phyloP scores from a whole-genome alignment of 306 rosid genomes.

The Mimosa pudica region DNA sequence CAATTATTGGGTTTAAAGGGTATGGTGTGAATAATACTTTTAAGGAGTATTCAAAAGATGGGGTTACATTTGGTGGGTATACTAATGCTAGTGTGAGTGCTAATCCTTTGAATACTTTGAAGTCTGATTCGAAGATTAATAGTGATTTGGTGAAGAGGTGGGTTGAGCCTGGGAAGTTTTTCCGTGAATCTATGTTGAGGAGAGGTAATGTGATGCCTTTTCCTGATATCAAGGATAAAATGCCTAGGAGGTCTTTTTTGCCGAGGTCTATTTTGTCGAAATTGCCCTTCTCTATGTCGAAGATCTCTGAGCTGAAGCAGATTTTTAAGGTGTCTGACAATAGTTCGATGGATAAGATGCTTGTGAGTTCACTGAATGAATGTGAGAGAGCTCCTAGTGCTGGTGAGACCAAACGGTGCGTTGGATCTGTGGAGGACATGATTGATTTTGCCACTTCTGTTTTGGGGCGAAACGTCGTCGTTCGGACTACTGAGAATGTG shows the following conservation, averaged over 20 bases:
- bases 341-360: slow-evolving; percentile 78
- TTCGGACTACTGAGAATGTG: slow-evolving; percentile 62
- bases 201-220: slow-evolving; percentile 76
- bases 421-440: slow-evolving; percentile 87
- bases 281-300: slow-evolving; percentile 78
- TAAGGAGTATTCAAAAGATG: slow-evolving; percentile 71
- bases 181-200: slow-evolving; percentile 73
- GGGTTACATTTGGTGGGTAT: slow-evolving; percentile 49
- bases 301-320: slow-evolving; percentile 55
- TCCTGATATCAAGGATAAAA: slow-evolving; percentile 87
- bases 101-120: not conserved
- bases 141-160: slow-evolving; percentile 70
- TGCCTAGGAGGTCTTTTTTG: slow-evolving; percentile 90
- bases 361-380: slow-evolving; percentile 57
- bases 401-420: slow-evolving; percentile 92
- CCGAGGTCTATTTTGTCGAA: slow-evolving; percentile 78
- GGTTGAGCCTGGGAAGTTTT: slow-evolving; percentile 96
- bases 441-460: slow-evolving; percentile 83
- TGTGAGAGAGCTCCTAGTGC: slow-evolving; percentile 76
- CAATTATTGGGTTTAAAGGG: slow-evolving; percentile 56
- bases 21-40: slow-evolving; percentile 87
- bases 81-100: slow-evolving; percentile 59
- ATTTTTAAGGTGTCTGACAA: slow-evolving; percentile 76
- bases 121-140: slow-evolving; percentile 16
- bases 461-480: slow-evolving; percentile 73